Conservation (phyloP, 2,329 filamentous ascomycete species). For the Exophiala sp. region DNA sequence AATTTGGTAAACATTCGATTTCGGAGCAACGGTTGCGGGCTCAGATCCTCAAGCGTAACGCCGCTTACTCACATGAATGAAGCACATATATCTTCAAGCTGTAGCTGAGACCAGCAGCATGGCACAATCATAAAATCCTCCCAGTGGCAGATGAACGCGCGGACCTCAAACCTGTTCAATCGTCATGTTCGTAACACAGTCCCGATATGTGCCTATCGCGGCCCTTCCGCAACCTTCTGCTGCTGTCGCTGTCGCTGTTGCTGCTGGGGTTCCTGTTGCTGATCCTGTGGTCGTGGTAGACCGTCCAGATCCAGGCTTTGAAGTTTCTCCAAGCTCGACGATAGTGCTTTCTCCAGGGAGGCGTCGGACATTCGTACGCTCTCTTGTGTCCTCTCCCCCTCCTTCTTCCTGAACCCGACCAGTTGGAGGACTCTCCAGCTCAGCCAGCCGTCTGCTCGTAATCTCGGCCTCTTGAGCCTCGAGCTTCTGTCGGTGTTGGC, state of each 20-base stretch:
- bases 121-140: too few species aligned
- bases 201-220: background rate
- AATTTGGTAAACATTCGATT: too few species aligned
- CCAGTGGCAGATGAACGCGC: too few species aligned
- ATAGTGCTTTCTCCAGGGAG: constrained; percentile 17
- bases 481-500: constrained; percentile 39
- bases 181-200: background rate
- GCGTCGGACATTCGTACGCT: background rate
- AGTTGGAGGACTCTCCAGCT: constrained; percentile 23
- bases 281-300: background rate
- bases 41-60: too few species aligned
- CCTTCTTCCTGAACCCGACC: constrained; percentile 1
- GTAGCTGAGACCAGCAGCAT: too few species aligned
- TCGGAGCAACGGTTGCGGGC: too few species aligned
- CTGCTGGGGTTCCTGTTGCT: background rate
- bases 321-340: constrained; percentile 25
- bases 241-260: background rate
- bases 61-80: too few species aligned
- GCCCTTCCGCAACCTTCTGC: background rate
- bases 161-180: background rate
- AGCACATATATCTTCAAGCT: too few species aligned
- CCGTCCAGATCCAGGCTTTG: constrained; percentile 16
- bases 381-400: constrained; percentile 1
- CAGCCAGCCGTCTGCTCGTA: constrained; percentile 31
- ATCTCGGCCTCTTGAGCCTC: constrained; percentile 26